Conservation (phyloP, 2,329 filamentous ascomycete species). For the Dactylellina cionopaga region DNA sequence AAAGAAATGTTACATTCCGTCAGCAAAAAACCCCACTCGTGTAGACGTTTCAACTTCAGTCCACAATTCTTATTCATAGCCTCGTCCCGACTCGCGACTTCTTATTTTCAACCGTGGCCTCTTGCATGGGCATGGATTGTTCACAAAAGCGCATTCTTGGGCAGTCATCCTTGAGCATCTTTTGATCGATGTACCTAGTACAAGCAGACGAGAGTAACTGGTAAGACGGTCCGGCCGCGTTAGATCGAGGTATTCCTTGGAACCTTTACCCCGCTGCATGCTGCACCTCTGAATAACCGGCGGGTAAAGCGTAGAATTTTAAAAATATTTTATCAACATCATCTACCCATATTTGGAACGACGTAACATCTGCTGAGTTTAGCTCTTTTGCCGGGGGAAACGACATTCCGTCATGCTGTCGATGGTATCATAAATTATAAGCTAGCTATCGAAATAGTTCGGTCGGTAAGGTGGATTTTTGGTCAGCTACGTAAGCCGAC, state of each 20-base stretch:
- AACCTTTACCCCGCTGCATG: neutral
- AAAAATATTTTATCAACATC: constrained; percentile 2
- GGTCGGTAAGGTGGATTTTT: too few species aligned
- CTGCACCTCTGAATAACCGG: constrained; percentile 8
- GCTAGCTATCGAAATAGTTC: neutral
- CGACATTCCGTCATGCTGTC: neutral
- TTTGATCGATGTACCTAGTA: neutral
- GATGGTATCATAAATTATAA: neutral
- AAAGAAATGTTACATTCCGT: neutral
- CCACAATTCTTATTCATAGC: neutral
- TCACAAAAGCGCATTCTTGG: too few species aligned
- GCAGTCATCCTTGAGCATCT: too few species aligned
- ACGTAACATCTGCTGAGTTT: too few species aligned
- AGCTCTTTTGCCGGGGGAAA: neutral
- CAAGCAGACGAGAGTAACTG: neutral
- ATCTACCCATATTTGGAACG: neutral
- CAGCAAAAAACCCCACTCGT: constrained; percentile 6
- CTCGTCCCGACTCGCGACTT: constrained; percentile 23
- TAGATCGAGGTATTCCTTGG: constrained; percentile 32
- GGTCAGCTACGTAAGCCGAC: too few species aligned
- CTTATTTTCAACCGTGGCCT: too few species aligned
- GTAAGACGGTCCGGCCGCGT: constrained; percentile 13
- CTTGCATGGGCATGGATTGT: too few species aligned
- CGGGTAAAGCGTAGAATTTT: constrained; percentile 34
- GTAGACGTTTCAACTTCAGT: constrained; percentile 25